These are phyloP conservation scores for Gaultheria prostrata DNA, from an alignment of 148 eudicot species.

Conservation along the genomic window DNA sequence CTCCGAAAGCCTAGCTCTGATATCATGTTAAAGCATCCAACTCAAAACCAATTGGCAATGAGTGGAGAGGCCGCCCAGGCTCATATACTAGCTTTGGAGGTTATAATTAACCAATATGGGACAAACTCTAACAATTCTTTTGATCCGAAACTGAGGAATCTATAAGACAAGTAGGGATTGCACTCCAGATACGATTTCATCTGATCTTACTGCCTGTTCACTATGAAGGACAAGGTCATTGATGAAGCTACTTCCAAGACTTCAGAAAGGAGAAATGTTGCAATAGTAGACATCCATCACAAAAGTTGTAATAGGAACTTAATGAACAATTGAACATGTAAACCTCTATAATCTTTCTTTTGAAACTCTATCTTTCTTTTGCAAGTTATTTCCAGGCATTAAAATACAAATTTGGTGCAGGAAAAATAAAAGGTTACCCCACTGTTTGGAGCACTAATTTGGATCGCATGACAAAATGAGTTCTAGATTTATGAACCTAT, in stretches of 20 bases:
- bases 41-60: too few relatives aligned
- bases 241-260: neutral
- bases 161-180: neutral
- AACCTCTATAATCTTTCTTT: neutral
- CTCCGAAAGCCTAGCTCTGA: too few relatives aligned
- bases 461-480: neutral
- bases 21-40: too few relatives aligned
- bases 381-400: neutral
- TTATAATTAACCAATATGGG: too few relatives aligned
- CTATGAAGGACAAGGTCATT: neutral
- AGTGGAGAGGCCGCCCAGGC: too few relatives aligned
- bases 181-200: neutral
- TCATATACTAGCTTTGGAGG: too few relatives aligned
- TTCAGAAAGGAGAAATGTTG: neutral
- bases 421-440: constrained; percentile 11
- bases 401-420: neutral
- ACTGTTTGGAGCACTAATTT: neutral
- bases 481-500: neutral
- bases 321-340: neutral
- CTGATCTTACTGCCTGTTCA: neutral
- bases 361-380: neutral
- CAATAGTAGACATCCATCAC: neutral
- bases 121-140: too few relatives aligned
- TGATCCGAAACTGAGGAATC: neutral
- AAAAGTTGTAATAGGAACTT: neutral